Percentiles rank a stretch among this genome's conserved stretches.
phyloP scores from a whole-genome alignment of 139 green algal species.

The Tetradesmus obliquus region DNA sequence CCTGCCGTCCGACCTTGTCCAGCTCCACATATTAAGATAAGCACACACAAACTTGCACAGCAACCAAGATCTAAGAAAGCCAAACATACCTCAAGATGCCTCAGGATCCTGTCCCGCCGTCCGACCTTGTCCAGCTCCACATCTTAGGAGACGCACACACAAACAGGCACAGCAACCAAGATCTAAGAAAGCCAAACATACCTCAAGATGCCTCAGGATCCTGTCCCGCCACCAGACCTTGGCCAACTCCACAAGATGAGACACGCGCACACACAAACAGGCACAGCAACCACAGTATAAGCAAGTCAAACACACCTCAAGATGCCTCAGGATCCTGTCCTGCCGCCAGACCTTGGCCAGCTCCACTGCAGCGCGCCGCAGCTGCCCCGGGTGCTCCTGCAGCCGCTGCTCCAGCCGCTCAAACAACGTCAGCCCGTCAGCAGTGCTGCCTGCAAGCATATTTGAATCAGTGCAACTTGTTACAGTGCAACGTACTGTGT shows the following conservation, averaged over 20 bases:
- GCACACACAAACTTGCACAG: too few relatives aligned
- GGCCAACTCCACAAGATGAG: slow-evolving; percentile 83
- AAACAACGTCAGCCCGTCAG: slow-evolving; percentile 48
- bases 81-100: slow-evolving; percentile 76
- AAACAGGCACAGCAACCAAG: not conserved
- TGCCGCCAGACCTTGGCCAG: slow-evolving; percentile 94
- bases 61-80: slow-evolving; percentile 42
- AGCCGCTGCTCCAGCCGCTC: slow-evolving; percentile 81
- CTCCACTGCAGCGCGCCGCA: slow-evolving; percentile 72
- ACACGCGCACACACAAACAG: slow-evolving; percentile 75
- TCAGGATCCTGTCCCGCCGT: slow-evolving; percentile 92
- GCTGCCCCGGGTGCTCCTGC: slow-evolving; percentile 79
- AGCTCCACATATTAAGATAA: slow-evolving; percentile 82
- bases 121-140: slow-evolving; percentile 95
- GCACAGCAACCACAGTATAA: slow-evolving; percentile 51
- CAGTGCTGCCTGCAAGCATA: slow-evolving; percentile 30
- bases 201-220: slow-evolving; percentile 88
- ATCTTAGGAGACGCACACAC: not conserved
- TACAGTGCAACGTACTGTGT: too few relatives aligned
- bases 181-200: slow-evolving; percentile 34
- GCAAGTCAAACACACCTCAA: slow-evolving; percentile 67
- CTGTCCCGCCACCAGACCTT: slow-evolving; percentile 97
- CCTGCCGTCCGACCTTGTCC: slow-evolving; percentile 91
- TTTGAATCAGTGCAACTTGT: not conserved
- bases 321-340: slow-evolving; percentile 90